These are phyloP conservation scores for Monosporascus sp. DNA, from an alignment of 2,329 filamentous ascomycete genomes.

Conservation along the genomic window DNA sequence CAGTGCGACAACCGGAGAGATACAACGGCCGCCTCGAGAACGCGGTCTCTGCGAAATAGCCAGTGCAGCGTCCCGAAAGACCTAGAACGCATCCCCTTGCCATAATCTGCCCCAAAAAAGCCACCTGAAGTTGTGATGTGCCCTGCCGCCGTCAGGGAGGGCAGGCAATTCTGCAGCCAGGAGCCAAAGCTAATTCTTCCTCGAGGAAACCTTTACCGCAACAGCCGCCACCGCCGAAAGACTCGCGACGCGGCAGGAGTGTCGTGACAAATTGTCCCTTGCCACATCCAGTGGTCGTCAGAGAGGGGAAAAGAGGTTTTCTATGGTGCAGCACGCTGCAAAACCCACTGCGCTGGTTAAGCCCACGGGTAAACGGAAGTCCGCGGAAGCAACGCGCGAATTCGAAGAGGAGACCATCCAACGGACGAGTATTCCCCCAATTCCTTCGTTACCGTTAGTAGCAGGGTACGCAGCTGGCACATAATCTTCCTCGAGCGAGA, in stretches of 20 bases:
- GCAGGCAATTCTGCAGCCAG: not conserved
- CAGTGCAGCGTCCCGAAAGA: not conserved
- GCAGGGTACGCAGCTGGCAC: conserved; percentile 22
- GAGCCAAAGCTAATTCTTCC: not conserved
- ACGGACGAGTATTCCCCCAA: conserved; percentile 17
- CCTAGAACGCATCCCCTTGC: not conserved
- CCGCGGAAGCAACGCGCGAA: conserved; percentile 1
- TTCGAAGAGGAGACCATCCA: conserved; percentile 6
- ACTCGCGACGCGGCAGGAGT: not conserved
- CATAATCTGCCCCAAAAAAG: not conserved
- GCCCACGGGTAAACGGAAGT: conserved; percentile 1
- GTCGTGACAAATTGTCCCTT: not conserved
- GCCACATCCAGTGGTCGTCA: conserved; percentile 6
- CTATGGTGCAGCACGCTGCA: conserved; percentile 1
- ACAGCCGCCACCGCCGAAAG: not conserved
- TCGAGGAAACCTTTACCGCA: not conserved
- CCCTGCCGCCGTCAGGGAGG: too few species aligned
- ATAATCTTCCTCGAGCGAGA: conserved; percentile 28
- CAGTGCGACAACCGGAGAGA: not conserved
- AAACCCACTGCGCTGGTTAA: not conserved
- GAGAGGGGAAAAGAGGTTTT: conserved; percentile 17
- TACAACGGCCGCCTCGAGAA: not conserved
- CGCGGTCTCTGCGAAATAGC: not conserved
- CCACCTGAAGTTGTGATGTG: not conserved
- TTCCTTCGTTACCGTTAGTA: conserved; percentile 24